These are phyloP conservation scores for barrel medic (Medicago truncatula) DNA, from an alignment of 306 rosid genomes.

Conservation along the genomic window MtrunA17r5.0-ANR NC_053048.1:28626501-28627000, in stretches of 20 bases:
- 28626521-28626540: slow-evolving; percentile 36
- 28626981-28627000: background rate
- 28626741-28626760: slow-evolving; percentile 85
- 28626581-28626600: slow-evolving; percentile 61
- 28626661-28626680: slow-evolving; percentile 89
- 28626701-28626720: slow-evolving; percentile 85
- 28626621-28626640: slow-evolving; percentile 73
- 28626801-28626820: slow-evolving; percentile 95
- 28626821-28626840: slow-evolving; percentile 80
- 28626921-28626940: background rate
- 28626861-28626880: slow-evolving; percentile 12
- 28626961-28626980: background rate
- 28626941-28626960: background rate
- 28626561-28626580: slow-evolving; percentile 15
- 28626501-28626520: slow-evolving; percentile 92
- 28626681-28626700: slow-evolving; percentile 95
- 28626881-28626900: slow-evolving; percentile 12
- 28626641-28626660: slow-evolving; percentile 72
- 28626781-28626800: slow-evolving; percentile 87
- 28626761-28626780: slow-evolving; percentile 89
- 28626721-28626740: slow-evolving; percentile 80
- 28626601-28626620: slow-evolving; percentile 89
- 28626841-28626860: slow-evolving; percentile 44
- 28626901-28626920: background rate
- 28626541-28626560: slow-evolving; percentile 33